These are phyloP conservation scores for Claviceps fusiformis DNA, from an alignment of 2,329 filamentous ascomycete species.

Conservation along the genomic window DNA sequence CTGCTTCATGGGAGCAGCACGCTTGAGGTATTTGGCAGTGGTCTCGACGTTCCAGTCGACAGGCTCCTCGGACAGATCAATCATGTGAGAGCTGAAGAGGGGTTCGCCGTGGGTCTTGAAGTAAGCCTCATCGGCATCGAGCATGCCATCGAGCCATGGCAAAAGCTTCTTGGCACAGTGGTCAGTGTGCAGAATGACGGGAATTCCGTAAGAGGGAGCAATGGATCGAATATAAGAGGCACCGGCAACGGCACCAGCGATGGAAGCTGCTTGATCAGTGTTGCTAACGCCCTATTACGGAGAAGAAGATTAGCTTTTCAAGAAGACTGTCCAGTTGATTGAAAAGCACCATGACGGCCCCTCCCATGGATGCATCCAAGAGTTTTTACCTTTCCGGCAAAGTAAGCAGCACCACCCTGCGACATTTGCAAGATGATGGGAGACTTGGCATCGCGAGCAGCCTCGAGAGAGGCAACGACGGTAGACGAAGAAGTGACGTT, in stretches of 20 bases:
- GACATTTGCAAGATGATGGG: constrained; percentile 90
- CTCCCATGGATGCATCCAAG: background rate
- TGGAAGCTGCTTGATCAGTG: constrained; percentile 68
- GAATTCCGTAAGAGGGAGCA: constrained; percentile 76
- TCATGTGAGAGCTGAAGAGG: constrained; percentile 96
- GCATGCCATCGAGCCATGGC: constrained; percentile 92
- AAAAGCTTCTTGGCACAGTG: constrained; percentile 99
- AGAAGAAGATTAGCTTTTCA: background rate
- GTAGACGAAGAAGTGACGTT: constrained; percentile 88
- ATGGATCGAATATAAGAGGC: constrained; percentile 89
- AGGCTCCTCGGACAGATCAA: constrained; percentile 85
- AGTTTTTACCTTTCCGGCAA: constrained; percentile 65
- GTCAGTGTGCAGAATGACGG: constrained; percentile 90
- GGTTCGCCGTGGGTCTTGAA: constrained; percentile 90
- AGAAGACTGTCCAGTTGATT: too few relatives aligned
- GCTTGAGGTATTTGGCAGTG: constrained; percentile 86
- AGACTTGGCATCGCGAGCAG: constrained; percentile 79
- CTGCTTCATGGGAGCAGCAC: constrained; percentile 91
- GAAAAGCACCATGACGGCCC: too few relatives aligned
- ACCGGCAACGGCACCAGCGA: constrained; percentile 74
- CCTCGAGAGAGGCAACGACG: constrained; percentile 73
- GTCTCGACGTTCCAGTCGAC: constrained; percentile 86
- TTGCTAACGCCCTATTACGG: constrained; percentile 56
- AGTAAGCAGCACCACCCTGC: constrained; percentile 87
- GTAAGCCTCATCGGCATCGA: constrained; percentile 86